Evolutionary conservation across 257 asterid genomes (phyloP).

Genomic region (Striga asiatica): DNA sequence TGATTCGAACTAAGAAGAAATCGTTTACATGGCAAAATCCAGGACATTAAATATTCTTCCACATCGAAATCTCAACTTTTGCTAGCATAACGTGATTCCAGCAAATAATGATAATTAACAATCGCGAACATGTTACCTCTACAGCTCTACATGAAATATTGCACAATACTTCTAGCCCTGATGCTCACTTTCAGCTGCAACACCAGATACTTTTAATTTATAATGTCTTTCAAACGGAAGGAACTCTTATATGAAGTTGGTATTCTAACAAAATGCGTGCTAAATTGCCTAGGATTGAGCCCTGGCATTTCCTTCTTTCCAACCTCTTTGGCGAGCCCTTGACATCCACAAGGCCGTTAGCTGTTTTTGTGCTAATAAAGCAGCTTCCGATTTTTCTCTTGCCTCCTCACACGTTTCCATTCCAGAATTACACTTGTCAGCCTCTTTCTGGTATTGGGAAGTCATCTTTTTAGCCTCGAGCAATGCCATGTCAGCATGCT

Average conservation of each 20-base stretch:
- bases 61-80: constrained; percentile 15
- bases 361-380: constrained; percentile 55
- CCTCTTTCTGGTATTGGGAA: constrained; percentile 91
- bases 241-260: neutral
- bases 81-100: constrained; percentile 21
- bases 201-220: neutral
- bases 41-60: constrained; percentile 4
- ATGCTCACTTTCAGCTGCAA: constrained; percentile 21
- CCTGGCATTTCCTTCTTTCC: constrained; percentile 56
- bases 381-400: constrained; percentile 76
- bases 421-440: constrained; percentile 93
- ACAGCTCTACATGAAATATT: constrained; percentile 12
- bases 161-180: constrained; percentile 3
- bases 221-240: constrained; percentile 11
- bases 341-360: constrained; percentile 70
- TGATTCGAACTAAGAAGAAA: neutral
- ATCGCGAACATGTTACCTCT: constrained; percentile 22
- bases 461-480: constrained; percentile 92
- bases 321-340: constrained; percentile 84
- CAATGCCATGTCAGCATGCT: constrained; percentile 72
- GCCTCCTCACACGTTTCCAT: constrained; percentile 98
- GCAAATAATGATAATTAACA: constrained; percentile 7
- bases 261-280: constrained; percentile 14
- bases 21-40: neutral
- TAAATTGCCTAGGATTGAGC: constrained; percentile 22